These are phyloP conservation scores for Chaetoceros muelleri DNA, from an alignment of 108 stramenopile species.

Conservation along the genomic window DNA sequence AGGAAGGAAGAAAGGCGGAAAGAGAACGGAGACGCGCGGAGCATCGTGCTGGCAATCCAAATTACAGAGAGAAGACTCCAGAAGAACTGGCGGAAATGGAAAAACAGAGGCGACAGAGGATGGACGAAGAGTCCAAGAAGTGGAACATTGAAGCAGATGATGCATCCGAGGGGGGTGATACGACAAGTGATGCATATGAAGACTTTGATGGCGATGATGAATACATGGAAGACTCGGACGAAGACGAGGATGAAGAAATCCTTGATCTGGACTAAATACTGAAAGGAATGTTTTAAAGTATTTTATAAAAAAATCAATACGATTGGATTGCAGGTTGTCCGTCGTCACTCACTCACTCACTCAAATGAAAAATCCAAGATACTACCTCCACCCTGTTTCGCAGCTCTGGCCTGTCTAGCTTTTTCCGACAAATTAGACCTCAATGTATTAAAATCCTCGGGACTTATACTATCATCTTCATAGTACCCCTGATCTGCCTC, in stretches of 20 bases:
- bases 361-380: neutral
- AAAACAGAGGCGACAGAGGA: slow-evolving; percentile 53
- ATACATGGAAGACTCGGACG: slow-evolving; percentile 15
- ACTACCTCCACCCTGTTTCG: neutral
- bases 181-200: slow-evolving; percentile 18
- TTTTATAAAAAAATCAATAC: neutral
- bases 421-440: slow-evolving; percentile 14
- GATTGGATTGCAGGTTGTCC: too few relatives aligned
- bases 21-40: slow-evolving; percentile 71
- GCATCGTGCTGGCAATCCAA: slow-evolving; percentile 48
- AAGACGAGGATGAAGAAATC: slow-evolving; percentile 15
- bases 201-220: slow-evolving; percentile 17
- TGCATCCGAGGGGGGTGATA: slow-evolving; percentile 31
- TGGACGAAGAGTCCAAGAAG: slow-evolving; percentile 73
- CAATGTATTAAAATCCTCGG: slow-evolving; percentile 46
- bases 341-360: too few relatives aligned
- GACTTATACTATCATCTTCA: slow-evolving; percentile 45
- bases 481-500: slow-evolving; percentile 89
- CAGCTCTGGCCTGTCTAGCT: neutral
- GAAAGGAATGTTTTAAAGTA: neutral
- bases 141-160: slow-evolving; percentile 79
- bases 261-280: slow-evolving; percentile 1
- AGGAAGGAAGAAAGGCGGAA: slow-evolving; percentile 66
- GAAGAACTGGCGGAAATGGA: slow-evolving; percentile 83
- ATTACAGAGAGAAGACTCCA: slow-evolving; percentile 63